phyloP scores from a whole-genome alignment of 1,284 basidiomycete genomes.

The Pseudozyma sp. region DNA sequence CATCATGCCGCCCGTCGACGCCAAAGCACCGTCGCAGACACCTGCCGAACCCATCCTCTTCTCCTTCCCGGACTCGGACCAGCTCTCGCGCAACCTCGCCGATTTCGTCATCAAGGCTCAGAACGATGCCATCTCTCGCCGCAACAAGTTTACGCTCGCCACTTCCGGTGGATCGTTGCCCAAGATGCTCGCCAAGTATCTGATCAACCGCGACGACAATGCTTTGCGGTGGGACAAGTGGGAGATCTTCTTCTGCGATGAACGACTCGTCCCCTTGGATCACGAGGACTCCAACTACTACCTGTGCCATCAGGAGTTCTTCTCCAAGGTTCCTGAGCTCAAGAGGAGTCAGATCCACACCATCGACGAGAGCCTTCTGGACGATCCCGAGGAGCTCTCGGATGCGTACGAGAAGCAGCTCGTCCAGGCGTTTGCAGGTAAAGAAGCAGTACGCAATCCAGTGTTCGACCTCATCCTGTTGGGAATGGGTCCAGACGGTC shows the following conservation, averaged over 20 bases:
- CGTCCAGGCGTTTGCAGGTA: constrained; percentile 79
- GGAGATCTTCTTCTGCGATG: constrained; percentile 98
- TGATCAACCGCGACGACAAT: constrained; percentile 77
- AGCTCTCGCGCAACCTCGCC: constrained; percentile 75
- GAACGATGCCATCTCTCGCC: constrained; percentile 86
- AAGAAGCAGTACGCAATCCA: constrained; percentile 65
- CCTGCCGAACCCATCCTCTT: constrained; percentile 76
- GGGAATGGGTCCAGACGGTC: constrained; percentile 78
- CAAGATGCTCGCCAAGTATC: constrained; percentile 78
- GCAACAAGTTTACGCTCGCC: constrained; percentile 89
- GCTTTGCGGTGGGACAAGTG: constrained; percentile 92
- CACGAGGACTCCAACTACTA: constrained; percentile 91
- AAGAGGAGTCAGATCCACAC: constrained; percentile 80
- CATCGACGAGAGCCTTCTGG: constrained; percentile 78
- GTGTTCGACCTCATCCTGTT: constrained; percentile 69
- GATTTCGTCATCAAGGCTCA: constrained; percentile 88
- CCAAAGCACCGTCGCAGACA: constrained; percentile 51
- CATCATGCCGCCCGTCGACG: constrained; percentile 56
- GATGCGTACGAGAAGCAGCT: constrained; percentile 93
- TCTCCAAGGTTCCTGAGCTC: constrained; percentile 85
- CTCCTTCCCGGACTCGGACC: constrained; percentile 75
- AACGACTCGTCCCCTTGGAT: constrained; percentile 92
- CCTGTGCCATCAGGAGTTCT: constrained; percentile 81
- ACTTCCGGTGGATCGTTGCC: constrained; percentile 93
- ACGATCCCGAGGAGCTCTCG: constrained; percentile 81